Evolutionary conservation across 208 protist species (phyloP).

Genomic region (Angomonas desouzai): DNA sequence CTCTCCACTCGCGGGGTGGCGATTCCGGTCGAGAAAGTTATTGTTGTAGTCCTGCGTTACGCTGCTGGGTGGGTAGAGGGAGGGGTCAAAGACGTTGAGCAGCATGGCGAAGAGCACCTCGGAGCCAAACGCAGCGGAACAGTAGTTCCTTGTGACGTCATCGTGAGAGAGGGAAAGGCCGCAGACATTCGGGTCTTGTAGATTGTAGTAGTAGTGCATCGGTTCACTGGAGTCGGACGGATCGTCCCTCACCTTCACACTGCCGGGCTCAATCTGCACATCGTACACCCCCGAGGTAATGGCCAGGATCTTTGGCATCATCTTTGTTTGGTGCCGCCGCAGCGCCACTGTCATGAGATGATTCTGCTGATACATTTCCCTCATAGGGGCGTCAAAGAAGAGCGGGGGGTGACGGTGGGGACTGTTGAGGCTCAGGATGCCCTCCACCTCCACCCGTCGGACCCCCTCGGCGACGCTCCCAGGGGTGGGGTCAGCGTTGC

Average conservation of each 20-base stretch:
- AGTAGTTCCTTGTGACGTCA: slow-evolving; percentile 3
- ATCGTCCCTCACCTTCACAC: neutral
- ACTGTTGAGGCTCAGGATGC: neutral
- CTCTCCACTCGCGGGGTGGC: neutral
- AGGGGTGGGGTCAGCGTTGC: neutral
- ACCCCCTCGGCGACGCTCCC: neutral
- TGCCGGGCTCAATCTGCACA: slow-evolving; percentile 2
- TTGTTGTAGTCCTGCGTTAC: neutral
- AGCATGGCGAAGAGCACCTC: neutral
- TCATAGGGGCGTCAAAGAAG: slow-evolving; percentile 3
- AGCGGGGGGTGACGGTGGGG: neutral
- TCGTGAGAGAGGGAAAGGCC: neutral
- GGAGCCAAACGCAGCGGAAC: neutral
- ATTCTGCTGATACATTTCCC: slow-evolving; percentile 1
- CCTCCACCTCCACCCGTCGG: neutral
- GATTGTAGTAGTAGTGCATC: slow-evolving; percentile 3
- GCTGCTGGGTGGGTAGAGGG: slow-evolving; percentile 3
- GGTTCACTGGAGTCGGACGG: neutral
- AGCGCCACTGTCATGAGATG: neutral
- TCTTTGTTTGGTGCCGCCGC: neutral
- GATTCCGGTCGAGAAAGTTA: neutral
- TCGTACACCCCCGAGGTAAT: slow-evolving; percentile 3
- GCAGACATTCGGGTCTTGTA: slow-evolving; percentile 3
- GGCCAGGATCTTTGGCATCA: neutral
- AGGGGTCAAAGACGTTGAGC: neutral